Conservation (phyloP, 1,139 yeast species). For the Geotrichum siamense region DNA sequence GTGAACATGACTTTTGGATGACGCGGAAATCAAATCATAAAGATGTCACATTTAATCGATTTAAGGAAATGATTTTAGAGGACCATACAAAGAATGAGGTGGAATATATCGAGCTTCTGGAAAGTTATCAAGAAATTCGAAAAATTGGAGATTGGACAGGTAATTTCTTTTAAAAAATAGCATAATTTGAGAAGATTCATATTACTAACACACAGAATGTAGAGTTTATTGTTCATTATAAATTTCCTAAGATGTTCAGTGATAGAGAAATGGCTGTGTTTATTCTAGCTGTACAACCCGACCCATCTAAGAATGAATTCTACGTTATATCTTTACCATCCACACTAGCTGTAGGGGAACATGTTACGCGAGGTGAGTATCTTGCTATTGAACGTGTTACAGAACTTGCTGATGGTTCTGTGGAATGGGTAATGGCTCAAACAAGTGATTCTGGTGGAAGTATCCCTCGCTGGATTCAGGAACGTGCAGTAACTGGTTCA, state of each 20-base stretch:
- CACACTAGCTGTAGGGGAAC: slow-evolving; percentile 23
- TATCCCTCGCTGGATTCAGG: slow-evolving; percentile 58
- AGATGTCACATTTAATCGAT: slow-evolving; percentile 31
- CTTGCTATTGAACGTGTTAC: slow-evolving; percentile 52
- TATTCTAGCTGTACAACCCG: slow-evolving; percentile 40
- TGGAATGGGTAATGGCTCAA: slow-evolving; percentile 60
- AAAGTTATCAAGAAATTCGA: slow-evolving; percentile 27
- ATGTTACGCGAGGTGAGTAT: slow-evolving; percentile 37
- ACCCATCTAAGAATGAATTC: slow-evolving; percentile 36
- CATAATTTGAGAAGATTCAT: not conserved
- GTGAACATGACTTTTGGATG: slow-evolving; percentile 42
- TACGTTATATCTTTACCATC: slow-evolving; percentile 49
- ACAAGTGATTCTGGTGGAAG: slow-evolving; percentile 60
- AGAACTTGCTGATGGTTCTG: slow-evolving; percentile 35
- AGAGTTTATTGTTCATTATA: slow-evolving; percentile 38
- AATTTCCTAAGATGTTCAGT: slow-evolving; percentile 44
- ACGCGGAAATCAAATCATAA: slow-evolving; percentile 40
- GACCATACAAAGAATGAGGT: slow-evolving; percentile 37
- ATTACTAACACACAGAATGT: slow-evolving; percentile 9
- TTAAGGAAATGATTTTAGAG: slow-evolving; percentile 28
- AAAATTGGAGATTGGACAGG: slow-evolving; percentile 20
- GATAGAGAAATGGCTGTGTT: slow-evolving; percentile 54
- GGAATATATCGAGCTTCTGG: slow-evolving; percentile 37
- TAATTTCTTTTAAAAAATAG: not conserved
- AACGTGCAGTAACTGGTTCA: slow-evolving; percentile 47